Evolutionary conservation across 768 basidiomycete species (phyloP), one percentile per base, ranked within the genome.

Genomic region (Leccinum subgranulosum): DNA sequence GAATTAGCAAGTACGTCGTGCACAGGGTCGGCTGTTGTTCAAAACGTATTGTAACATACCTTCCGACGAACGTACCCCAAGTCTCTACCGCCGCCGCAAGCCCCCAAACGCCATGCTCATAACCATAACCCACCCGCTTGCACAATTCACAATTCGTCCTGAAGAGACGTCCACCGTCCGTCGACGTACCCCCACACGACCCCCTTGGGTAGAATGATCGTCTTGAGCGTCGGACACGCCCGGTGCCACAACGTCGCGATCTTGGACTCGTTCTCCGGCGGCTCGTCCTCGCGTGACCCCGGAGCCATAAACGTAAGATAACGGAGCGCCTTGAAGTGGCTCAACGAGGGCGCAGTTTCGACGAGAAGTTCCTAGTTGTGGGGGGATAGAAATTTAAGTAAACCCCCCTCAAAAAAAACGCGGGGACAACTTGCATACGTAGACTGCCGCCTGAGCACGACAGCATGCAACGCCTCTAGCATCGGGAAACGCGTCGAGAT

Each of bases 291-390:
- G 17, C 41, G 45, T 21, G 60, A 2, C 15, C 70, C 70, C 6
- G 79, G 76, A 2, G 82, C 81, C 77, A 87, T 84, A 64, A 84
- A 84, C 8, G 85, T 86, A 21, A 86, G 76, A 57, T 84, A 85
- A 60, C 64, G 59, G 8, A 80, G 64, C 15, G 72, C 67, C 47
- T 68, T 78, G 58, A 87, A 86, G 4, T 68, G 68, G 21, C 70
- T 58, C 4, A 86, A 69, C 28, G 73, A 64, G 0, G 72, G 65
- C 0, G 76, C 77, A 0, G 75, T 74, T 19, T 73, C 77, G 53
- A 78, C 65, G 9, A 86, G 64, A 10, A 74, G 65, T 25, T 75
- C 75, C 82, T 83, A 8, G 6, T 27, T 9, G 17, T 3, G 3
- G 17, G 9, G 9, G 19, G 25, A 10, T 9, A 19, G 36, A 8